Conservation (phyloP, 2,329 filamentous ascomycete species). For the Aspergillus udagawae region DNA sequence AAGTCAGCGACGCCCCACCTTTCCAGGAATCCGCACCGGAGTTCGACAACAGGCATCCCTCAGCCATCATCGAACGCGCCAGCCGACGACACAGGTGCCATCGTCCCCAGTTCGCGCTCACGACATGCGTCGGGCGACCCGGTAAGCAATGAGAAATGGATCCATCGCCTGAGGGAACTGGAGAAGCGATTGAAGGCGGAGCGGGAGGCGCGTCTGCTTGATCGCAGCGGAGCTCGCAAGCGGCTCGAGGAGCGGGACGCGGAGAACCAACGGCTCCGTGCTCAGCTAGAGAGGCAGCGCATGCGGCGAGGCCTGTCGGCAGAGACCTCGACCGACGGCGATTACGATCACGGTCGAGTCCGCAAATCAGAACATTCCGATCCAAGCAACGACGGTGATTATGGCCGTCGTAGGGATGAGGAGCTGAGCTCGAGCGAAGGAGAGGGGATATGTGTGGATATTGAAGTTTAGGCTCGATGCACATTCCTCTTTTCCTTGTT, state of each 20-base stretch:
- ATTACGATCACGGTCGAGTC: conserved; percentile 11
- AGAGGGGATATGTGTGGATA: conserved; percentile 36
- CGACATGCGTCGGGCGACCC: conserved; percentile 23
- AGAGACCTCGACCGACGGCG: conserved; percentile 18
- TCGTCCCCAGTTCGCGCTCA: conserved; percentile 22
- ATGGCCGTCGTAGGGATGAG: conserved; percentile 23
- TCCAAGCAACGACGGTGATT: conserved; percentile 7
- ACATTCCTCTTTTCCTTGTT: neutral
- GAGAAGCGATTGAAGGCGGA: conserved; percentile 88
- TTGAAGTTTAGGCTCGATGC: conserved; percentile 29
- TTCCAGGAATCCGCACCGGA: conserved; percentile 26
- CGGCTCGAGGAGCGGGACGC: conserved; percentile 70
- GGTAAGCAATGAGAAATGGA: conserved; percentile 68
- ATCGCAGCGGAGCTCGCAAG: conserved; percentile 77
- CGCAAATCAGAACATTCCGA: neutral
- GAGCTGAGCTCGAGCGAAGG: conserved; percentile 35
- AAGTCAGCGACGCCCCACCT: conserved; percentile 24
- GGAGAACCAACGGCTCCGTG: conserved; percentile 67
- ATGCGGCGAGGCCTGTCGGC: conserved; percentile 31
- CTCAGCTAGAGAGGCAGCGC: conserved; percentile 59
- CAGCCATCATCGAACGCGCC: conserved; percentile 31
- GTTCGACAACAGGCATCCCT: conserved; percentile 29
- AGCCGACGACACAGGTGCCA: conserved; percentile 23
- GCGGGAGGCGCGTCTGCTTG: conserved; percentile 77
- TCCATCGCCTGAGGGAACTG: conserved; percentile 78